A percentile compares a stretch with the other conserved stretches of the same genome.
These are phyloP conservation scores for Gilbertella persicaria DNA, from an alignment of 371 early-diverging fungal genomes.

Conservation along the genomic window DNA sequence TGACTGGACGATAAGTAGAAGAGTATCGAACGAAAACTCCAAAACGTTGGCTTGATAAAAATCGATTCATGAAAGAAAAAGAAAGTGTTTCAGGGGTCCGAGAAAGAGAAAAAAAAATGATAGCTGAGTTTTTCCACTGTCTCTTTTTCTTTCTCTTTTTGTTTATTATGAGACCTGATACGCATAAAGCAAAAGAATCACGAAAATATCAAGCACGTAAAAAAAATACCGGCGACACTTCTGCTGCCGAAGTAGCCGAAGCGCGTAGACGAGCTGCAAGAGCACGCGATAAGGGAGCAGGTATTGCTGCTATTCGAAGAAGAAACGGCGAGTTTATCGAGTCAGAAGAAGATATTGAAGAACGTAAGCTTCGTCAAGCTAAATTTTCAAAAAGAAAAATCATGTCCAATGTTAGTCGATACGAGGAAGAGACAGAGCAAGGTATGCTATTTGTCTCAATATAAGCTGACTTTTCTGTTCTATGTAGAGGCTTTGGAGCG, in stretches of 20 bases:
- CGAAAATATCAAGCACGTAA: slow-evolving; percentile 45
- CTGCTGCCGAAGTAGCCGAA: slow-evolving; percentile 43
- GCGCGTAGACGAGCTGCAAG: slow-evolving; percentile 32
- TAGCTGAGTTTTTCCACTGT: neutral
- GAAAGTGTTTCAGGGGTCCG: too few species aligned
- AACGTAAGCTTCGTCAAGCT: slow-evolving; percentile 19
- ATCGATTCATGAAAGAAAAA: slow-evolving; percentile 1
- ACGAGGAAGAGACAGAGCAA: slow-evolving; percentile 39
- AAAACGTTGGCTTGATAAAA: slow-evolving; percentile 1
- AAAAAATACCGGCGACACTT: slow-evolving; percentile 39
- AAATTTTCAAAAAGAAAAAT: slow-evolving; percentile 39
- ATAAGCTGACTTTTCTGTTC: neutral
- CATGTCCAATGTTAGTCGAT: slow-evolving; percentile 36
- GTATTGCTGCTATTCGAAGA: slow-evolving; percentile 43
- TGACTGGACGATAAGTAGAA: slow-evolving; percentile 64
- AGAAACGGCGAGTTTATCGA: slow-evolving; percentile 39
- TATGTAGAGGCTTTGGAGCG: slow-evolving; percentile 29
- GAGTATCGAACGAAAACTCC: slow-evolving; percentile 12
- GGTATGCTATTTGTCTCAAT: slow-evolving; percentile 11
- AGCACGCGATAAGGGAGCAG: slow-evolving; percentile 36
- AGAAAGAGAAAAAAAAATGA: neutral
- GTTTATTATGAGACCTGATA: slow-evolving; percentile 48
- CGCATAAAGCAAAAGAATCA: slow-evolving; percentile 48
- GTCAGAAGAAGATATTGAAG: slow-evolving; percentile 22
- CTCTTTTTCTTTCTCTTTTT: slow-evolving; percentile 3